Conservation (phyloP, 1,139 yeast species). For the Yamadazyma songkhlaensis region DNA sequence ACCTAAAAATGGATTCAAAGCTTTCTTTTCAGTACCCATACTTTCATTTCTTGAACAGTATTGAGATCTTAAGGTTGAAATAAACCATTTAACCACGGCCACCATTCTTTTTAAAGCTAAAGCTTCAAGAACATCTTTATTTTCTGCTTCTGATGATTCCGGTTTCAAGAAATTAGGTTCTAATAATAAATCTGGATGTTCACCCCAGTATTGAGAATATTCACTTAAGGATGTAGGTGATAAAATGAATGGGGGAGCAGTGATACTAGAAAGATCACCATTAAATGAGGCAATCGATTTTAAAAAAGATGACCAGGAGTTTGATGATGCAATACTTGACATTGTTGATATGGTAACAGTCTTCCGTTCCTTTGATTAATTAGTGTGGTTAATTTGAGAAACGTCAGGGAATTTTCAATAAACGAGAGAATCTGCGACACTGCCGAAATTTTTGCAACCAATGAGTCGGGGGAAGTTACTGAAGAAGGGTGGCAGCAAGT, state of each 20-base stretch:
- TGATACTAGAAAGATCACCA: conserved; percentile 88
- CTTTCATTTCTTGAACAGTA: conserved; percentile 90
- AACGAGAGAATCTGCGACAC: conserved; percentile 4
- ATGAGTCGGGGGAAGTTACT: background rate
- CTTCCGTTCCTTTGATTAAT: background rate
- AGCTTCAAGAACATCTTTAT: conserved; percentile 44
- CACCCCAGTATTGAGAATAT: conserved; percentile 92
- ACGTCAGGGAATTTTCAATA: background rate
- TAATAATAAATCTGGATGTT: conserved; percentile 78
- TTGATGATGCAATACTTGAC: conserved; percentile 30
- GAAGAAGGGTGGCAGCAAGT: background rate
- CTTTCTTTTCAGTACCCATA: conserved; percentile 93
- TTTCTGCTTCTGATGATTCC: conserved; percentile 24
- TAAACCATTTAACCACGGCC: conserved; percentile 86
- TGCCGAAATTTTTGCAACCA: conserved; percentile 3
- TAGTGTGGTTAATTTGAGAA: background rate
- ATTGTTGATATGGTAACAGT: conserved; percentile 8
- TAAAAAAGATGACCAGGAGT: conserved; percentile 82
- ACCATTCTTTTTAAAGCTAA: conserved; percentile 61
- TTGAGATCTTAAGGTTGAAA: conserved; percentile 87
- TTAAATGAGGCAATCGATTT: conserved; percentile 91
- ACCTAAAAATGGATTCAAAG: conserved; percentile 91
- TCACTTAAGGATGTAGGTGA: conserved; percentile 88
- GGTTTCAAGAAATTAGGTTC: conserved; percentile 58
- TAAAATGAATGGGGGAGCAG: conserved; percentile 97